These are phyloP conservation scores for Xylariomycetidae sp. DNA, from an alignment of 2,329 filamentous ascomycete genomes.

Conservation along the genomic window DNA sequence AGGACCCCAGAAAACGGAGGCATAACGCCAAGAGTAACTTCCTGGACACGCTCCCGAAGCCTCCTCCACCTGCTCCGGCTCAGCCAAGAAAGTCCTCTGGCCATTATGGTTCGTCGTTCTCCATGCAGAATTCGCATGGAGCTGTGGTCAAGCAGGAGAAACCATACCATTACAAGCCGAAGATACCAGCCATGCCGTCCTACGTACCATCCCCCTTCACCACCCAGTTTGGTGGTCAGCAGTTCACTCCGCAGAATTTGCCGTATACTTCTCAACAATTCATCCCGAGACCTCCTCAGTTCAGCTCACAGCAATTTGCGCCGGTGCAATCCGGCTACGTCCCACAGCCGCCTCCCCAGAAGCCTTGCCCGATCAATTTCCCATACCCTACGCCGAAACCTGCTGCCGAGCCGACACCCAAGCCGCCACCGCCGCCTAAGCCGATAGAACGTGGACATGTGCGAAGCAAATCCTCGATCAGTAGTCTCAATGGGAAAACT, in stretches of 20 bases:
- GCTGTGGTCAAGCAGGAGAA: conserved; percentile 21
- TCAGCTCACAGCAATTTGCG: too few relatives aligned
- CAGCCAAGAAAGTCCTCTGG: conserved; percentile 23
- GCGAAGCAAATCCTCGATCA: conserved; percentile 24
- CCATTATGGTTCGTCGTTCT: conserved; percentile 24
- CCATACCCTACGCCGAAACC: conserved; percentile 4
- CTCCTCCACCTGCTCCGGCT: conserved; percentile 21
- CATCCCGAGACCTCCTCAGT: too few relatives aligned
- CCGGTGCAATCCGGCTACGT: not conserved
- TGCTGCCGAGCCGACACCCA: conserved; percentile 4
- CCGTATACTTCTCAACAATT: conserved; percentile 21
- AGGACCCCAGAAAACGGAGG: conserved; percentile 56
- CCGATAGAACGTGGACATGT: conserved; percentile 18
- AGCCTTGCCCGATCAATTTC: conserved; percentile 9
- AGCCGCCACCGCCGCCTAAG: conserved; percentile 12
- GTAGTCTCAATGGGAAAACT: conserved; percentile 19
- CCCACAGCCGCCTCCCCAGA: not conserved
- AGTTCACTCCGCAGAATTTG: conserved; percentile 27
- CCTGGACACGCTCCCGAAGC: conserved; percentile 62
- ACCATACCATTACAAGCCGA: conserved; percentile 31
- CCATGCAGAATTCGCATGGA: conserved; percentile 12
- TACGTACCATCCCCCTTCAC: conserved; percentile 25
- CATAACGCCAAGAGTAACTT: conserved; percentile 70
- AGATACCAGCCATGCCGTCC: conserved; percentile 19
- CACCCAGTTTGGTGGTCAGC: too few relatives aligned